Base-by-base conservation (phyloP, 2,329 filamentous ascomycete genomes). In the Neofusicoccum cordaticola region DNA sequence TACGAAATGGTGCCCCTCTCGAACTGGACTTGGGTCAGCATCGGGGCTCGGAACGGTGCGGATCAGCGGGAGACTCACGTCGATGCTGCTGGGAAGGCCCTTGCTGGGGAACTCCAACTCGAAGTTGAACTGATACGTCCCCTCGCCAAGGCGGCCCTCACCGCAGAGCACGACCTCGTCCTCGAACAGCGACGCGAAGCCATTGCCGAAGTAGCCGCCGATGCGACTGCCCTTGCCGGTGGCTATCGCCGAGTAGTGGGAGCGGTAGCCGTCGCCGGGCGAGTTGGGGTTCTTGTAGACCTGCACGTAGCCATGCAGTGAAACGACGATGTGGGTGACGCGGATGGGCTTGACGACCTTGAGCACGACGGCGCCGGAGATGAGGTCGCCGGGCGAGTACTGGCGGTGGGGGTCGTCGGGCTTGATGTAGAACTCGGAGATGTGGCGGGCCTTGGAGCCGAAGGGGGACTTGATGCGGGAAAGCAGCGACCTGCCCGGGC, bases 1-100 rank as follows among this genome's bases (percentile, higher is more conserved):
- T 98, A 99, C 19, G 90, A 90, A 71, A 99, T 92, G 1, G 92
- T 93, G 41, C 95, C 95, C 73, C 94, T 88, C 79, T 98, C 95
- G 77, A 99, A 99, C 93, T 98, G 77, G 35, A 60, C n/a, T 31
- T 50, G 63, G 39, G 66, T 75, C 65, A 74, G 62, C 53, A 44
- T 15, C 15, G 13, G 58, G 13, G 37, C n/a, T 9, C 44, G 37
- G 44, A 45, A n/a, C 11, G 15, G 19, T 6, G 58, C 37, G 37
- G 37, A n/a, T n/a, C 37, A 12, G 19, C 27, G 15, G 31, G 35
- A 15, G 42, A 69, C 91, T 74, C 85, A 97, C 94, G 79, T 96
- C 93, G 73, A 99, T 94, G 76, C 94, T 97, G 78, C 92, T 97
- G n/a, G 91, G 91, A 65, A 95, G 79, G 4, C 85, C 85, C 70